Conservation (phyloP, 257 asterid species). For the Solanum lignicaule region DNA sequence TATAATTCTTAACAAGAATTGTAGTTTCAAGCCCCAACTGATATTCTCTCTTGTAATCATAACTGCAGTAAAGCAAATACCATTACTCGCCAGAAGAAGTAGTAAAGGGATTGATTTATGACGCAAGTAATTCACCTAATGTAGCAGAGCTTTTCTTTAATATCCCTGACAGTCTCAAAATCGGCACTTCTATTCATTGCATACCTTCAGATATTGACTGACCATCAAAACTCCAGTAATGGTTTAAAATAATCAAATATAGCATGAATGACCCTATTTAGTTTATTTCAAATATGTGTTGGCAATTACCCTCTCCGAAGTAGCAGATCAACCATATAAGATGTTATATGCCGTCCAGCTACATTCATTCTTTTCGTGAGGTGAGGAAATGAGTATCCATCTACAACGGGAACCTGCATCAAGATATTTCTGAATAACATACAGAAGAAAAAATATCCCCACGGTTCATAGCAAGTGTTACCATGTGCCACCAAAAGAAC, state of each 20-base stretch:
- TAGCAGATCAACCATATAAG: slow-evolving; percentile 87
- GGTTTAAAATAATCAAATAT: neutral
- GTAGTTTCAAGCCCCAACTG: slow-evolving; percentile 97
- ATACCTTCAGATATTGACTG: slow-evolving; percentile 40
- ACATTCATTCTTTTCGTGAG: slow-evolving; percentile 96
- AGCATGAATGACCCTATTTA: neutral
- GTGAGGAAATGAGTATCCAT: slow-evolving; percentile 98
- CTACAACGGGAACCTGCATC: slow-evolving; percentile 91
- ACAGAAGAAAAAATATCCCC: neutral
- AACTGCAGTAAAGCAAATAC: slow-evolving; percentile 30
- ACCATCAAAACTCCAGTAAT: slow-evolving; percentile 1
- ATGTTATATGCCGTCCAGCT: slow-evolving; percentile 91
- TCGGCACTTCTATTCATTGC: slow-evolving; percentile 88
- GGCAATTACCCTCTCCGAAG: slow-evolving; percentile 77
- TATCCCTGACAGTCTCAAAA: slow-evolving; percentile 90
- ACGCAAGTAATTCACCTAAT: slow-evolving; percentile 42
- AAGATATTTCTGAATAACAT: neutral
- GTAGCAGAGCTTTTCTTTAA: slow-evolving; percentile 96
- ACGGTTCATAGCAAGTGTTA: neutral
- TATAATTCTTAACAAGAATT: slow-evolving; percentile 86
- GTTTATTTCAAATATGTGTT: slow-evolving; percentile 3
- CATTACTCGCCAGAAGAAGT: neutral
- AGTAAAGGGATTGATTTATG: neutral
- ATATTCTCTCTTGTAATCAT: slow-evolving; percentile 96
- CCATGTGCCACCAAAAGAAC: neutral